Conservation (phyloP, 345 rosid species). For the Lepidium sativum region DNA sequence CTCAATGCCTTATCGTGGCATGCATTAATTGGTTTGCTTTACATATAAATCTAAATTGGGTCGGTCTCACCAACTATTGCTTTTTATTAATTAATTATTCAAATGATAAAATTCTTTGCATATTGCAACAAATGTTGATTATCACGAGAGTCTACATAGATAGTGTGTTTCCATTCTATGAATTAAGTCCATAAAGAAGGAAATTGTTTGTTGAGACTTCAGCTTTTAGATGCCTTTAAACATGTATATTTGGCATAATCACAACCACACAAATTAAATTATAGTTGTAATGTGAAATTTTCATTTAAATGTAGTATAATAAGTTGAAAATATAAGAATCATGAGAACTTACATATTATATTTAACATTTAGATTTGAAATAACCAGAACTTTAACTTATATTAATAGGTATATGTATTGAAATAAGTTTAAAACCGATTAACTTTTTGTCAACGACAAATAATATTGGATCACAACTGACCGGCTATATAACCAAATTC, state of each 20-base stretch:
- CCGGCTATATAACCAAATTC: too few relatives aligned
- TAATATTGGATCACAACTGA: too few relatives aligned
- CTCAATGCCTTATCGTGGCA: too few relatives aligned
- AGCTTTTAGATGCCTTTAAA: not conserved
- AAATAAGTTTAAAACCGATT: too few relatives aligned
- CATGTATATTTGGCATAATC: slow-evolving; percentile 7
- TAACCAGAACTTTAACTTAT: too few relatives aligned
- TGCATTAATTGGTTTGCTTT: slow-evolving; percentile 12
- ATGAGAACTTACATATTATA: too few relatives aligned
- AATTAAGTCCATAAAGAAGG: not conserved
- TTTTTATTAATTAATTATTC: not conserved
- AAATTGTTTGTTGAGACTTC: not conserved
- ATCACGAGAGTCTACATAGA: not conserved
- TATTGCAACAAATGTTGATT: slow-evolving; percentile 5
- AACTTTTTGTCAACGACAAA: too few relatives aligned
- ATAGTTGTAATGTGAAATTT: not conserved
- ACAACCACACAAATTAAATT: not conserved
- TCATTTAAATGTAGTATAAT: not conserved
- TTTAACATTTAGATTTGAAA: too few relatives aligned
- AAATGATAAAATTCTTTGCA: slow-evolving; percentile 12
- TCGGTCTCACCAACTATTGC: slow-evolving; percentile 18
- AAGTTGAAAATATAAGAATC: too few relatives aligned
- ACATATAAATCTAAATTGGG: slow-evolving; percentile 2
- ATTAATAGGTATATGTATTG: too few relatives aligned
- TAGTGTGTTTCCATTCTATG: not conserved